Evolutionary conservation across 106 monocot species (phyloP), one percentile per base, ranked within the genome.

Genomic region (Vanilla planifolia): DNA sequence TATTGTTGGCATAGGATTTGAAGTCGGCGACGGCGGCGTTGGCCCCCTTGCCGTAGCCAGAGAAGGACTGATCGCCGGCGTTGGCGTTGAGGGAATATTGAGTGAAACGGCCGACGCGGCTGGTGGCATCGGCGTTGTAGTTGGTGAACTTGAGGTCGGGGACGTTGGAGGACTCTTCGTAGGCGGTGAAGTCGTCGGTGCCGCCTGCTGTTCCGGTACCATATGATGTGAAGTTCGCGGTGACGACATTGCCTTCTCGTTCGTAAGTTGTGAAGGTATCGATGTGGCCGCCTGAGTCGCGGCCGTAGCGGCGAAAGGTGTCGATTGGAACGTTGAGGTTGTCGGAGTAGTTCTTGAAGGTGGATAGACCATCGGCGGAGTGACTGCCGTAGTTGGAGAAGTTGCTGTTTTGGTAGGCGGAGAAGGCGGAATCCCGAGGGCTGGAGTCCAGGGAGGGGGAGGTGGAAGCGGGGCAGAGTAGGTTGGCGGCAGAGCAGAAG

Each of bases 351-450:
- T 64, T 78, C 24, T 67, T 67, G 81, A 96, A 96, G 34, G 84
- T 69, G 55, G 56, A 48, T 6, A 65, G 21, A 14, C 87, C 81
- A 21, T 44, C 78, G 55, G 28, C 36, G 27, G 43, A 59, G 20
- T n/a, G 46, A 43, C 71, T 68, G 27, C 76, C 96, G 72, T 98
- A 98, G 77, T 84, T 87, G 78, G 76, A 65, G 83, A 92, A 92
- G 75, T 84, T 78, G 24, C 39, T 57, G 77, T 76, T 63, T 24
- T 35, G 2, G 65, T 92, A 92, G 48, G 1, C 1, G 60, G 66
- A 14, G 80, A 92, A 92, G 48, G 34, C 9, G 30, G 75, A 62
- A 39, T 63, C 61, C 17, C 29, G 16, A 27, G 23, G 17, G 43
- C 68, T 35, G 27, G 48, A 51, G 40, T 59, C 7, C 36, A 57